Base-by-base conservation (phyloP, 2,329 filamentous ascomycete species). In the Aspergillus ochraceus region DNA sequence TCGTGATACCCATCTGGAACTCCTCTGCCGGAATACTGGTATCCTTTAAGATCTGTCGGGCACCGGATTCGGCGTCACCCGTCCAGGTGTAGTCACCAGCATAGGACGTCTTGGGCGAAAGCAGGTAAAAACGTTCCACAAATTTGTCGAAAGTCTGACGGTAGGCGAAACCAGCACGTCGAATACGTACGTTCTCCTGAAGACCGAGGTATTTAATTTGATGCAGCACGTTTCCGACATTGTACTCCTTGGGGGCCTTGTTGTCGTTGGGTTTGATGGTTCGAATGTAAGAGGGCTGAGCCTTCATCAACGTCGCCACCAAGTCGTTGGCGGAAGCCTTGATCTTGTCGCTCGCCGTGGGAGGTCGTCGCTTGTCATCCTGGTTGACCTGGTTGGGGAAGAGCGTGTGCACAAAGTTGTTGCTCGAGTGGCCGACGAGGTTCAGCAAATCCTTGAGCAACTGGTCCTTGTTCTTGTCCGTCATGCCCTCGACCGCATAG, bases 181-280 rank as follows among this genome's bases (percentile, higher is more conserved):
- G 90, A 76, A 99, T 99, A 50, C 95, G 90, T 46, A 99, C 95
- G 83, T 99, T 99, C 79, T 99, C 95, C 76, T 98, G 94, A n/a
- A 99, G 82, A 86, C 95, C 95, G 14, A 99, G 89, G 71, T 99
- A 99, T 74, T 99, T 98, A 84, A 98, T 92, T 75, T 99, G 95
- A 83, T 99, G 95, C 70, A 98, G 83, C 20, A 99, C 95, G 68
- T 98, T 98, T 30, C 88, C 87, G 20, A 86, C 84, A 68, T 97
- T 97, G 77, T 97, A 99, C 74, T 99, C 95, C 11, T 87, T 88
- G 0, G 92, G 90, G 2, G 93, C 97, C 77, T 98, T 99, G 81
- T 97, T 98, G 78, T 99, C 95, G 80, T 99, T 99, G 1, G 95
- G 95, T 79, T 99, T 99, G 80, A 99, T 98, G 0, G 95, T 99